These are phyloP conservation scores for Deinandra increscens DNA, from an alignment of 129 eudicot genomes.

Conservation along the genomic window DNA sequence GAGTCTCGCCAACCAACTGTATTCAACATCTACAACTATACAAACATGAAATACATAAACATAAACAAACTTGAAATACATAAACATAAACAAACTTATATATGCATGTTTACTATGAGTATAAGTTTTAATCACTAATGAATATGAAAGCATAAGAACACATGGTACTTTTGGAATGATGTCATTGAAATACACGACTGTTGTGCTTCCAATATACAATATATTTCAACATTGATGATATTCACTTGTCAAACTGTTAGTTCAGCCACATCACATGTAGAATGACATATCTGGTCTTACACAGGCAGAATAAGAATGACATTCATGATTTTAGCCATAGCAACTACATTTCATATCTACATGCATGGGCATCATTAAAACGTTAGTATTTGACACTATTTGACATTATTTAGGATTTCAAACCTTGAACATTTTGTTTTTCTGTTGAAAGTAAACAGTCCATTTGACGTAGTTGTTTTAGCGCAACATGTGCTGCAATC, in stretches of 20 bases:
- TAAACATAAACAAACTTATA: too few relatives aligned
- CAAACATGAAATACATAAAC: too few relatives aligned
- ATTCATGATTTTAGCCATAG: constrained; percentile 92
- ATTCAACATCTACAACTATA: too few relatives aligned
- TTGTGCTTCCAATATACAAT: neutral
- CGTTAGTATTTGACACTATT: neutral
- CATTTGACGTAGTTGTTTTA: constrained; percentile 70
- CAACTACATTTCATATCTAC: constrained; percentile 98
- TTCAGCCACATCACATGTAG: constrained; percentile 5
- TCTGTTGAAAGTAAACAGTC: constrained; percentile 58
- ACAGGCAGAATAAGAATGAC: constrained; percentile 92
- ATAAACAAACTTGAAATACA: too few relatives aligned
- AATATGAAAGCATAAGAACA: neutral
- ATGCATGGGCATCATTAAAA: constrained; percentile 23
- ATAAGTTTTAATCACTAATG: neutral
- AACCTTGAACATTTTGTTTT: constrained; percentile 81
- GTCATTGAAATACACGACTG: constrained; percentile 9
- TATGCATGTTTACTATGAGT: neutral
- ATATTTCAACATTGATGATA: neutral
- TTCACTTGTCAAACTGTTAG: neutral
- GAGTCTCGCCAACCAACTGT: too few relatives aligned
- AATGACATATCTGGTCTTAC: constrained; percentile 88
- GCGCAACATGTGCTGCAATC: constrained; percentile 65
- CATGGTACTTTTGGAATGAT: neutral
- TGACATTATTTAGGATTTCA: constrained; percentile 7